Conservation (phyloP, 1,139 yeast species). For the Diutina pseudorugosa region DNA sequence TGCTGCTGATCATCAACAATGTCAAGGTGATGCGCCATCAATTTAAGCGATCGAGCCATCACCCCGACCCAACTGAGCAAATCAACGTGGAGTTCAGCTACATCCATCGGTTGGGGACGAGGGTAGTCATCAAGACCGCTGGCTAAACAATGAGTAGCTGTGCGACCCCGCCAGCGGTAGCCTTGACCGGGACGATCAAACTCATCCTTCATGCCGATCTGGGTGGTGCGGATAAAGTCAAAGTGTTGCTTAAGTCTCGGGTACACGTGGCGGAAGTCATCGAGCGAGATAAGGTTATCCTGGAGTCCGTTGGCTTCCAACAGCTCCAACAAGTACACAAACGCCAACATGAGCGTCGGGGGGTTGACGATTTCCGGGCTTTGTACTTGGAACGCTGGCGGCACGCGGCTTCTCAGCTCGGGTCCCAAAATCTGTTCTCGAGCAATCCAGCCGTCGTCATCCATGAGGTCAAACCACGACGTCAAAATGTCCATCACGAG, state of each 20-base stretch:
- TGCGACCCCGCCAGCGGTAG: constrained; percentile 91
- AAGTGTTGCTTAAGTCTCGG: constrained; percentile 71
- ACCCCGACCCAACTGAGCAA: constrained; percentile 87
- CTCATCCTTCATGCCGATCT: constrained; percentile 47
- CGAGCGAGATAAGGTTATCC: constrained; percentile 48
- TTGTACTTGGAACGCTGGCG: constrained; percentile 74
- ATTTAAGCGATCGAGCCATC: constrained; percentile 73
- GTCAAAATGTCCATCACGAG: constrained; percentile 67
- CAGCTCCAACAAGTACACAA: constrained; percentile 52
- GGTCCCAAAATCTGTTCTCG: constrained; percentile 90
- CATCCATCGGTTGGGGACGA: constrained; percentile 67
- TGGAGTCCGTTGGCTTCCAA: constrained; percentile 17
- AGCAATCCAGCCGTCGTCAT: constrained; percentile 93
- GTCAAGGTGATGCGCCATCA: constrained; percentile 57
- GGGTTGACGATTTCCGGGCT: constrained; percentile 92
- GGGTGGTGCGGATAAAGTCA: constrained; percentile 78
- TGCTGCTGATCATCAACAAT: constrained; percentile 41
- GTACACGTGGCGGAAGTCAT: constrained; percentile 55
- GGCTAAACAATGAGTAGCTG: constrained; percentile 74
- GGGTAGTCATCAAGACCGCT: constrained; percentile 97
- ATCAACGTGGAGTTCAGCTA: constrained; percentile 87
- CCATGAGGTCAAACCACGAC: constrained; percentile 83
- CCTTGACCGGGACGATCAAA: constrained; percentile 49
- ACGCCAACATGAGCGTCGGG: constrained; percentile 78
- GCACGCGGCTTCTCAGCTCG: constrained; percentile 84